Evolutionary conservation across 768 basidiomycete genomes (phyloP).

Genomic region (Mycena epipterygia): DNA sequence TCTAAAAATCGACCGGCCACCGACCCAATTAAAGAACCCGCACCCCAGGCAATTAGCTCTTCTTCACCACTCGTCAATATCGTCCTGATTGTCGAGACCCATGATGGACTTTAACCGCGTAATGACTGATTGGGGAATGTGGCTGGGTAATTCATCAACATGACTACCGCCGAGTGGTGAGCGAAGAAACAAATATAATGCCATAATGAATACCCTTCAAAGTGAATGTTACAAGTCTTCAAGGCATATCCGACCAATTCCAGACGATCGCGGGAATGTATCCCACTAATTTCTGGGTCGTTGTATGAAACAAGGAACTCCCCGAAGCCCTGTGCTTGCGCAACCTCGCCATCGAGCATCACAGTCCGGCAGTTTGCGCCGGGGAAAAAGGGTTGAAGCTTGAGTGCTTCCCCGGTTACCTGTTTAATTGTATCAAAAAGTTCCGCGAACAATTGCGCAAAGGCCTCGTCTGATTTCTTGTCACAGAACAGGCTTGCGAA

Average conservation of each 20-base stretch:
- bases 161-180: too few relatives aligned
- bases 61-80: slow-evolving; percentile 38
- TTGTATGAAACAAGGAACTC: slow-evolving; percentile 8
- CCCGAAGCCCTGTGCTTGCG: slow-evolving; percentile 11
- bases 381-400: too few relatives aligned
- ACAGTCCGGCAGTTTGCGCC: slow-evolving; percentile 25
- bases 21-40: too few relatives aligned
- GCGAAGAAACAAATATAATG: neutral
- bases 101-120: slow-evolving; percentile 33
- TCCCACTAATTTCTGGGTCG: slow-evolving; percentile 12
- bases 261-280: neutral
- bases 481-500: too few relatives aligned
- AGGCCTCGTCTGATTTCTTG: too few relatives aligned
- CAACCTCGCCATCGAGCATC: slow-evolving; percentile 22
- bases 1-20: too few relatives aligned
- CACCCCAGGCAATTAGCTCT: too few relatives aligned
- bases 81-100: slow-evolving; percentile 18
- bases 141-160: slow-evolving; percentile 34
- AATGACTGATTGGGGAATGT: slow-evolving; percentile 21
- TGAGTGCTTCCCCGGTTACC: too few relatives aligned
- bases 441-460: too few relatives aligned
- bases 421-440: too few relatives aligned
- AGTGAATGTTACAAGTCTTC: slow-evolving; percentile 22
- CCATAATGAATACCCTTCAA: slow-evolving; percentile 6
- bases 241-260: neutral